Evolutionary conservation across 345 rosid genomes (phyloP).

Genomic region (Gynandropsis gynandra): DNA sequence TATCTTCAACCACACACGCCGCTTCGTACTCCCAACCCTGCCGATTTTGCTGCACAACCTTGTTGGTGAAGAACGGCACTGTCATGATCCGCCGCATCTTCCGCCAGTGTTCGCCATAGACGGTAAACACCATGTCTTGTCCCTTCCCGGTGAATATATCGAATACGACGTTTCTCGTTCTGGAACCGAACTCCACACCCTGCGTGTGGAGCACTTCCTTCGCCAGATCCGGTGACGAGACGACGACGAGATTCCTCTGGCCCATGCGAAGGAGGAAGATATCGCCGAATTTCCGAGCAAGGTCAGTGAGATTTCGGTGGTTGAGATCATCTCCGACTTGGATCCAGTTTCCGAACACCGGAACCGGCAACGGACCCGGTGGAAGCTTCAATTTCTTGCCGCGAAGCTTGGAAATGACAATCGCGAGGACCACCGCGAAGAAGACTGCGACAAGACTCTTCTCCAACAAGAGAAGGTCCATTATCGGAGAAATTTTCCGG

Average conservation of each 20-base stretch:
- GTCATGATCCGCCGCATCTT: constrained; percentile 99
- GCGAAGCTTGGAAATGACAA: constrained; percentile 64
- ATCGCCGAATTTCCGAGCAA: constrained; percentile 67
- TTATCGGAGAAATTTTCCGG: constrained; percentile 2
- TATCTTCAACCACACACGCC: constrained; percentile 62
- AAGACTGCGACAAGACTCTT: constrained; percentile 73
- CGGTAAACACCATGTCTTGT: constrained; percentile 99
- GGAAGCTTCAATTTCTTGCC: constrained; percentile 85
- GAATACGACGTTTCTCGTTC: constrained; percentile 89
- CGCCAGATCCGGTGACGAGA: constrained; percentile 80
- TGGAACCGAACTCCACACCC: constrained; percentile 90
- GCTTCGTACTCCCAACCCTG: constrained; percentile 76
- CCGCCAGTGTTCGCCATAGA: constrained; percentile 97
- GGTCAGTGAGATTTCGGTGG: constrained; percentile 82
- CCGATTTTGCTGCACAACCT: constrained; percentile 72
- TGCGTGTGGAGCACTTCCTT: constrained; percentile 92
- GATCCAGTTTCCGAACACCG: constrained; percentile 94
- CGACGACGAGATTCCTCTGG: constrained; percentile 77
- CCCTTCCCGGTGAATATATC: constrained; percentile 97
- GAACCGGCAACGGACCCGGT: constrained; percentile 85
- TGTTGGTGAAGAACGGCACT: constrained; percentile 94
- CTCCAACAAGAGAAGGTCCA: constrained; percentile 85
- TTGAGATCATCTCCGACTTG: constrained; percentile 96
- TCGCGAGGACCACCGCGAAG: constrained; percentile 54
- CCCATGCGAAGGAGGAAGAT: constrained; percentile 81